Conservation (phyloP, 805 yeast species). For the Ogataea polymorpha region DNA sequence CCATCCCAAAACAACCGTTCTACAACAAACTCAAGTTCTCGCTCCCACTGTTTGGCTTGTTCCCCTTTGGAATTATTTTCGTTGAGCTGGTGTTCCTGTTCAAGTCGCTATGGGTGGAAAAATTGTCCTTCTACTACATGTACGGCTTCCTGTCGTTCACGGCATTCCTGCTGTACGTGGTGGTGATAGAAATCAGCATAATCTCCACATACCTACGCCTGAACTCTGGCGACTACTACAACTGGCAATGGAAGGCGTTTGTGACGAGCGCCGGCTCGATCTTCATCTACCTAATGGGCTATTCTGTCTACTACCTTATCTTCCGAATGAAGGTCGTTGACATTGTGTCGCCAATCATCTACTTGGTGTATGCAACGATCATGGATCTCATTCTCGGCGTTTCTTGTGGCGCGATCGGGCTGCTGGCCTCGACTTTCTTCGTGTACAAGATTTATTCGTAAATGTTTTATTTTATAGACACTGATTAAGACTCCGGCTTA, state of each 20-base stretch:
- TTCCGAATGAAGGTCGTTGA: slow-evolving; percentile 59
- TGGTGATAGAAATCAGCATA: slow-evolving; percentile 68
- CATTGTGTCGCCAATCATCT: slow-evolving; percentile 62
- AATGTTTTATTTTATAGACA: slow-evolving; percentile 3
- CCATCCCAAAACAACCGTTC: slow-evolving; percentile 37
- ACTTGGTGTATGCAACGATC: slow-evolving; percentile 68
- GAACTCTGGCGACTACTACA: slow-evolving; percentile 44
- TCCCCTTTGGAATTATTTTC: slow-evolving; percentile 79
- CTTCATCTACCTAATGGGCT: slow-evolving; percentile 66
- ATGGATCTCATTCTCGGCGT: slow-evolving; percentile 61
- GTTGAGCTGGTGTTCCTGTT: slow-evolving; percentile 72
- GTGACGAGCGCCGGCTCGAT: slow-evolving; percentile 64
- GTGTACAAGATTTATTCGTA: slow-evolving; percentile 57
- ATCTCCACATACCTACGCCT: slow-evolving; percentile 65
- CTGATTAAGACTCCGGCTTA: slow-evolving; percentile 1
- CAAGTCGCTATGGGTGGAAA: slow-evolving; percentile 77
- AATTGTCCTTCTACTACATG: slow-evolving; percentile 73
- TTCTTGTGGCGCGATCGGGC: slow-evolving; percentile 74
- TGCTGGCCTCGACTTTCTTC: slow-evolving; percentile 63
- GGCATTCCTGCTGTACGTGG: slow-evolving; percentile 53
- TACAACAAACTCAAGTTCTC: slow-evolving; percentile 33
- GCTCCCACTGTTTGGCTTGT: slow-evolving; percentile 56
- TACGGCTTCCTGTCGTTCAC: slow-evolving; percentile 74
- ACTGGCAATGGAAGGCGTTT: slow-evolving; percentile 86
- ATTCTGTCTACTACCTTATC: slow-evolving; percentile 64